These are phyloP conservation scores for Talaromyces atroroseus DNA, from an alignment of 2,329 filamentous ascomycete species.

Conservation along the genomic window DNA sequence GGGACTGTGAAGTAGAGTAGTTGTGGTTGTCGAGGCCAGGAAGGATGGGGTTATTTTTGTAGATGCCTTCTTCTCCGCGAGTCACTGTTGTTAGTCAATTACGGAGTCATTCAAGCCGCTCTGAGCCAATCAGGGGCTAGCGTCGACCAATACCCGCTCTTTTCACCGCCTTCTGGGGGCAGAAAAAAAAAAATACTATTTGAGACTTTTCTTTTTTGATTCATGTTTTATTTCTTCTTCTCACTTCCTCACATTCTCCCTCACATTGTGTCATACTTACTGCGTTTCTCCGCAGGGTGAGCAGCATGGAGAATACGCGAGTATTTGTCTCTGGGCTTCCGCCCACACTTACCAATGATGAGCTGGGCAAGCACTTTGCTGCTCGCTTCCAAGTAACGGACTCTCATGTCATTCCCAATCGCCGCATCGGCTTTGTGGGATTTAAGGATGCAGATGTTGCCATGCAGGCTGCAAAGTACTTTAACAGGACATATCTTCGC, in stretches of 20 bases:
- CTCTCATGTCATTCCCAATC: conserved; percentile 80
- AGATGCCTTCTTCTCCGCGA: background rate
- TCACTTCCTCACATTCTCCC: conserved; percentile 15
- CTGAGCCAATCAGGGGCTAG: background rate
- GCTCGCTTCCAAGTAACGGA: conserved; percentile 76
- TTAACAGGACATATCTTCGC: conserved; percentile 90
- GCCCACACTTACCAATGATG: conserved; percentile 74
- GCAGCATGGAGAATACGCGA: conserved; percentile 67
- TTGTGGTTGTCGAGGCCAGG: too few species aligned
- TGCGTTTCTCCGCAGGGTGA: conserved; percentile 12
- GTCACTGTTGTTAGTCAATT: too few species aligned
- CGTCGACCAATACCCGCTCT: background rate
- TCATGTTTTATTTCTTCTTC: conserved; percentile 15
- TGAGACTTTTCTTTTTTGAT: background rate
- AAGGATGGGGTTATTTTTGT: background rate
- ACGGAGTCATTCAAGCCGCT: too few species aligned
- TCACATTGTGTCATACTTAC: conserved; percentile 1
- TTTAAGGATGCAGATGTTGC: conserved; percentile 81
- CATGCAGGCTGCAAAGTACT: conserved; percentile 80
- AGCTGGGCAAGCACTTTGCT: conserved; percentile 85
- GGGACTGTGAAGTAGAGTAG: background rate
- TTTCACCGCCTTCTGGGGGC: conserved; percentile 31
- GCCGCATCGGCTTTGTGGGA: conserved; percentile 92
- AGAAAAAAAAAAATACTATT: conserved; percentile 19
- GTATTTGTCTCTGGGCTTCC: conserved; percentile 70